Conservation (phyloP, 2,329 filamentous ascomycete genomes). For the Thelonectria olida region DNA sequence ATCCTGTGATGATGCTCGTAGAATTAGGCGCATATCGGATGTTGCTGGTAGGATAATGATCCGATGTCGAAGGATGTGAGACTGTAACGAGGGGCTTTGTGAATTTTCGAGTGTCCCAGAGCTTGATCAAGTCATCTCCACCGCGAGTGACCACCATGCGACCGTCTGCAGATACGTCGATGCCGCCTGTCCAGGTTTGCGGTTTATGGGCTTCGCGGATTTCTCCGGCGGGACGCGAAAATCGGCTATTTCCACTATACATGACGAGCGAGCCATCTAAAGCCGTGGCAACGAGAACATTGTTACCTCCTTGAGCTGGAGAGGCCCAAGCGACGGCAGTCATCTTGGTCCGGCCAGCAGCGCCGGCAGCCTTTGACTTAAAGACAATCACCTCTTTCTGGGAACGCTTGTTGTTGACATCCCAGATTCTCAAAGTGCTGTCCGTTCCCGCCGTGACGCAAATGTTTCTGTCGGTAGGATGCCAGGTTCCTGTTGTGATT, state of each 20-base stretch:
- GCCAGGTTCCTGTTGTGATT: slow-evolving; percentile 89
- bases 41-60: slow-evolving; percentile 83
- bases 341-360: slow-evolving; percentile 91
- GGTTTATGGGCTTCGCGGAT: slow-evolving; percentile 83
- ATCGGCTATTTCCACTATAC: slow-evolving; percentile 91
- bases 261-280: slow-evolving; percentile 91
- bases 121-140: slow-evolving; percentile 90
- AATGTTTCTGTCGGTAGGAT: slow-evolving; percentile 83
- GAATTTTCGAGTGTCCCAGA: slow-evolving; percentile 98
- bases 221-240: slow-evolving; percentile 82
- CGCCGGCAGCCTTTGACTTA: slow-evolving; percentile 89
- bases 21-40: slow-evolving; percentile 90
- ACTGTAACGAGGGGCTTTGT: slow-evolving; percentile 86
- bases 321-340: slow-evolving; percentile 90
- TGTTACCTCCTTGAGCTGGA: slow-evolving; percentile 78
- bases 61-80: slow-evolving; percentile 82
- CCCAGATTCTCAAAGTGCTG: slow-evolving; percentile 96
- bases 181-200: slow-evolving; percentile 89
- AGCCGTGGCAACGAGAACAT: slow-evolving; percentile 82
- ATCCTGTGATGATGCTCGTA: slow-evolving; percentile 88
- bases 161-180: slow-evolving; percentile 92
- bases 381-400: slow-evolving; percentile 96
- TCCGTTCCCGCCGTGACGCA: slow-evolving; percentile 94
- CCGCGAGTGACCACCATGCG: slow-evolving; percentile 90
- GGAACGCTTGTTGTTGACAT: slow-evolving; percentile 87